Evolutionary conservation across 768 basidiomycete genomes (phyloP).

Genomic region (Serpula lacrymans): DNA sequence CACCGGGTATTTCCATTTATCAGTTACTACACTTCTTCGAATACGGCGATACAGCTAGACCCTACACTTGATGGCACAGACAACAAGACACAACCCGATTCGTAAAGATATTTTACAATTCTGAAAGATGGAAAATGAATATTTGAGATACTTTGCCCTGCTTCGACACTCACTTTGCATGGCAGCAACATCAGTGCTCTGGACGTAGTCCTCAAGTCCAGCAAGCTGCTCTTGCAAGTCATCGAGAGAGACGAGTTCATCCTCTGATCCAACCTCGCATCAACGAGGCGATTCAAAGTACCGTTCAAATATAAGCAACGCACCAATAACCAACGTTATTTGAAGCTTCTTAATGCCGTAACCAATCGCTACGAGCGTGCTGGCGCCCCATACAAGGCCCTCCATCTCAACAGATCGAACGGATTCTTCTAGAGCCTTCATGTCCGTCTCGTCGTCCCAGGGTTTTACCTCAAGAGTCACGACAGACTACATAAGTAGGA

Average conservation of each 20-base stretch:
- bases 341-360: slow-evolving; percentile 94
- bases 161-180: slow-evolving; percentile 83
- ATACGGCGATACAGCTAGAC: too few species aligned
- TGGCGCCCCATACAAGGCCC: slow-evolving; percentile 94
- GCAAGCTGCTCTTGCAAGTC: slow-evolving; percentile 89
- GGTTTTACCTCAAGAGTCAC: slow-evolving; percentile 99
- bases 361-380: slow-evolving; percentile 89
- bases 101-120: slow-evolving; percentile 1
- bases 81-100: background rate
- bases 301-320: slow-evolving; percentile 15
- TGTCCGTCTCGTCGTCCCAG: slow-evolving; percentile 99
- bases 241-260: slow-evolving; percentile 89
- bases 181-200: slow-evolving; percentile 88
- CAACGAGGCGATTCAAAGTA: slow-evolving; percentile 1
- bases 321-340: slow-evolving; percentile 58
- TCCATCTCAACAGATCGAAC: slow-evolving; percentile 86
- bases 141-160: too few species aligned
- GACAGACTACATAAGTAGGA: slow-evolving; percentile 65
- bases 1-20: too few species aligned
- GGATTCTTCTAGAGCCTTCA: slow-evolving; percentile 76
- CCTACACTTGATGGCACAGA: too few species aligned
- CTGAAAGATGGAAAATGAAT: too few species aligned
- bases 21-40: too few species aligned
- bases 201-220: slow-evolving; percentile 85
- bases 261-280: slow-evolving; percentile 62